Evolutionary conservation across 78 protist species (phyloP), one percentile per base, ranked within the genome.

Genomic region (Mastigamoeba balamuthi): DNA sequence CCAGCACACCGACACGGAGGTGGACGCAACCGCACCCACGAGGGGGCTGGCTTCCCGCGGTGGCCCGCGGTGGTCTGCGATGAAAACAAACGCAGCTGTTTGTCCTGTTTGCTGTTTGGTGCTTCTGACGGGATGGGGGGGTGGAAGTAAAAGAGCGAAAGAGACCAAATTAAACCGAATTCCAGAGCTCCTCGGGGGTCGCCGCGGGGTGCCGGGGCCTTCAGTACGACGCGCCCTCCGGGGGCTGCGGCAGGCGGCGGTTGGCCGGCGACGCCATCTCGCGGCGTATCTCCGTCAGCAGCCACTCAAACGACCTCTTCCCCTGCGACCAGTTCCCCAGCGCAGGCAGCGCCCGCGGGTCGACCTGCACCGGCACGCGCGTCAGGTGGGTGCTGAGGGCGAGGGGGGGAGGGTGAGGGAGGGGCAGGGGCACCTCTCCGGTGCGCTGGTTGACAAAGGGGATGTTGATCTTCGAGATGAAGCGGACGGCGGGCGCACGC

Each of bases 401-500:
- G 7, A 71, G 3, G 3, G 6, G 6, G 3, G 35, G 1, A 1
- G 36, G 71, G 3, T 2, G 70, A 1, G 65, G 43, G n/a, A 2
- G 27, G 48, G 58, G 4, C 39, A 66, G 9, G 35, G 2, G 40
- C 30, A 72, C 73, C 33, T 30, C 35, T 23, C 90, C 90, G 39
- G 36, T 64, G 70, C 35, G 58, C 29, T 7, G 66, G 72, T 79
- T 80, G 52, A 91, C 93, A 66, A 87, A 88, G 10, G 29, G 25
- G 43, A 88, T 68, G 87, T 86, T 89, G 64, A 91, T 69, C 38
- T 69, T 75, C 9, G 95, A 75, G 3, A 58, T 7, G 65, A 93
- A 93, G 23, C 27, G 25, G 25, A 94, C 93, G 2, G 9, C 33
- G 7, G 98, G 98, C 27, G 95, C 85, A 70, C 67, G 39, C 0